Conservation (phyloP, 176 grass and related monocot species). For the Avena eriantha region DNA sequence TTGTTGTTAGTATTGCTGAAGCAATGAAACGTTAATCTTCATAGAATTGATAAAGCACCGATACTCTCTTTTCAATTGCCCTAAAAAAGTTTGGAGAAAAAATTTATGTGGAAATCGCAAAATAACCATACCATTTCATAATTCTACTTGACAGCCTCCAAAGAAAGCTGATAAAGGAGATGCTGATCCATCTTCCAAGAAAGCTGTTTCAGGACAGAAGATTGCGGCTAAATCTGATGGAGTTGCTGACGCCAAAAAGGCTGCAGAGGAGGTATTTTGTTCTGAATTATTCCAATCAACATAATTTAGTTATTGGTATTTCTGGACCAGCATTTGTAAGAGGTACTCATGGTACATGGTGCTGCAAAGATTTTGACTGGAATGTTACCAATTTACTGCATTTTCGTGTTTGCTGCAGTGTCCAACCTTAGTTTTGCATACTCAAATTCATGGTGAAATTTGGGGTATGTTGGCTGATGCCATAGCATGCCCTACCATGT, state of each 20-base stretch:
- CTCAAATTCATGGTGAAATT: neutral
- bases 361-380: slow-evolving; percentile 6
- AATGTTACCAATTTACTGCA: slow-evolving; percentile 19
- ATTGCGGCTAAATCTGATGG: slow-evolving; percentile 52
- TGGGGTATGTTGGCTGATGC: neutral
- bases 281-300: slow-evolving; percentile 8
- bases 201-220: slow-evolving; percentile 58
- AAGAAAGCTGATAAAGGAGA: slow-evolving; percentile 77
- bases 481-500: neutral
- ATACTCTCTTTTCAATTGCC: neutral
- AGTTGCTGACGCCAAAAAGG: slow-evolving; percentile 51
- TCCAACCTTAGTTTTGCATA: slow-evolving; percentile 32
- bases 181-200: slow-evolving; percentile 59
- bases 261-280: slow-evolving; percentile 54
- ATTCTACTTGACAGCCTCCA: slow-evolving; percentile 39
- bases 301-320: neutral
- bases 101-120: neutral
- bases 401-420: neutral
- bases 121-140: slow-evolving; percentile 17
- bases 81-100: neutral
- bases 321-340: neutral
- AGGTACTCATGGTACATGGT: slow-evolving; percentile 32
- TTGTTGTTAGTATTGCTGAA: slow-evolving; percentile 15
- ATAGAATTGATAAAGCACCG: neutral
- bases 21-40: neutral